phyloP scores from a whole-genome alignment of 257 asterid species.

The Gynochthodes officinalis region DNA sequence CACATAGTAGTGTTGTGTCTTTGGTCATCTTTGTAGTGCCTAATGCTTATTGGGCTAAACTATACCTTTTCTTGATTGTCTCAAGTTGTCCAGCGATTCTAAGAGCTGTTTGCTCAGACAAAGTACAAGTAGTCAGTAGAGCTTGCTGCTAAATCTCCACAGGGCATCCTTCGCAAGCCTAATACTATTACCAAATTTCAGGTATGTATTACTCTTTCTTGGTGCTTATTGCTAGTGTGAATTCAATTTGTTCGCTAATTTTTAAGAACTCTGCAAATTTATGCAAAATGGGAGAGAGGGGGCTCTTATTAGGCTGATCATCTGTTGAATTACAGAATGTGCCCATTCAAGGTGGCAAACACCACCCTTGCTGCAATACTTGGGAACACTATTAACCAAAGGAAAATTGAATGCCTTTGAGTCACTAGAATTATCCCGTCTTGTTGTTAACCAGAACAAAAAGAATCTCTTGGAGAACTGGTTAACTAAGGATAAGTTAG shows the following conservation, averaged over 20 bases:
- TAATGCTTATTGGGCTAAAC: neutral
- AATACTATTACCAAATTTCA: constrained; percentile 98
- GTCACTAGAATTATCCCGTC: constrained; percentile 94
- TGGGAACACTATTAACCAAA: constrained; percentile 88
- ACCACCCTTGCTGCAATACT: constrained; percentile 95
- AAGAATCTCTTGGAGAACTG: constrained; percentile 95
- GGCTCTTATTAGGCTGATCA: neutral
- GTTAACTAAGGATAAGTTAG: constrained; percentile 98
- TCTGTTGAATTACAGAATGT: constrained; percentile 63
- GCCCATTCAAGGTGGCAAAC: constrained; percentile 99
- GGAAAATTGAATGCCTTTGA: constrained; percentile 97
- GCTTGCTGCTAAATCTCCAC: constrained; percentile 99
- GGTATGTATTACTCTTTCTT: constrained; percentile 38
- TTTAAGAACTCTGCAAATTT: neutral
- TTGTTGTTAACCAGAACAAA: constrained; percentile 96
- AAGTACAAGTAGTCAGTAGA: constrained; percentile 99
- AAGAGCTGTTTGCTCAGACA: constrained; percentile 97
- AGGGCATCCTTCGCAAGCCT: constrained; percentile 94
- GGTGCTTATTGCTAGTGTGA: neutral
- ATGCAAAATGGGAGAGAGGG: neutral
- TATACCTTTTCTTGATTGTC: constrained; percentile 15
- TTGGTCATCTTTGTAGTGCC: neutral
- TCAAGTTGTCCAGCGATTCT: constrained; percentile 98
- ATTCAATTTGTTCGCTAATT: neutral
- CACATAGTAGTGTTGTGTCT: neutral